phyloP scores from a whole-genome alignment of 2,329 filamentous ascomycete genomes.

The Fusarium annulatum region DNA sequence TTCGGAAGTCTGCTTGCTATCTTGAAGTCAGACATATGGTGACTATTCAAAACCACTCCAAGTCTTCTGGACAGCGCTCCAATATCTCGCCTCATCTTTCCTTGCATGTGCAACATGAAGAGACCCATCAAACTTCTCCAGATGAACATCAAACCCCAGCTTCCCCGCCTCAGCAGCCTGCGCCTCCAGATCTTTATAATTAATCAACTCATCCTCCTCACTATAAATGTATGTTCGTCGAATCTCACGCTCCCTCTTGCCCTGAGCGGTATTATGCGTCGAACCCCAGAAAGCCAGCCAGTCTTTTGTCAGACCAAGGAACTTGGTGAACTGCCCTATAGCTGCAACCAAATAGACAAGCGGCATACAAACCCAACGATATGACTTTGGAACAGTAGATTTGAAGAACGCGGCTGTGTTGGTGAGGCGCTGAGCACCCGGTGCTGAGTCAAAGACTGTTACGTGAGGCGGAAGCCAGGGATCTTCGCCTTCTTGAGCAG shows the following conservation, averaged over 20 bases:
- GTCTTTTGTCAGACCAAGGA: background rate
- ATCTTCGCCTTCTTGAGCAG: background rate
- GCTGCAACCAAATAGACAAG: background rate
- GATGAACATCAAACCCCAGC: background rate
- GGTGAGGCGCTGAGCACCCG: background rate
- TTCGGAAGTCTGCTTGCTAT: background rate
- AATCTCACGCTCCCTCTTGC: constrained; percentile 9
- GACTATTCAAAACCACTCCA: background rate
- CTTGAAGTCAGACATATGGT: background rate
- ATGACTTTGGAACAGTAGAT: background rate
- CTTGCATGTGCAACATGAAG: constrained; percentile 14
- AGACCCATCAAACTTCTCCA: constrained; percentile 17
- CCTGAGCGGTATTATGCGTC: constrained; percentile 8
- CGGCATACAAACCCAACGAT: background rate
- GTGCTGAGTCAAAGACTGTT: constrained; percentile 20
- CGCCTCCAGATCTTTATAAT: background rate
- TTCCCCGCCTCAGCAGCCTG: constrained; percentile 3
- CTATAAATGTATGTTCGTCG: constrained; percentile 27
- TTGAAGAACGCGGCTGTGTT: constrained; percentile 1
- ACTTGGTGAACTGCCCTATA: background rate
- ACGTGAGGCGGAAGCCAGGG: constrained; percentile 5
- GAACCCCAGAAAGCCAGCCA: constrained; percentile 8
- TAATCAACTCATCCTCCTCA: constrained; percentile 1
- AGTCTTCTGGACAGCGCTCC: background rate
- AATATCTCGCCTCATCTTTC: constrained; percentile 12